Base-by-base conservation (phyloP, 192 early-diverging fungal species). In the Entomortierella beljakovae region DNA sequence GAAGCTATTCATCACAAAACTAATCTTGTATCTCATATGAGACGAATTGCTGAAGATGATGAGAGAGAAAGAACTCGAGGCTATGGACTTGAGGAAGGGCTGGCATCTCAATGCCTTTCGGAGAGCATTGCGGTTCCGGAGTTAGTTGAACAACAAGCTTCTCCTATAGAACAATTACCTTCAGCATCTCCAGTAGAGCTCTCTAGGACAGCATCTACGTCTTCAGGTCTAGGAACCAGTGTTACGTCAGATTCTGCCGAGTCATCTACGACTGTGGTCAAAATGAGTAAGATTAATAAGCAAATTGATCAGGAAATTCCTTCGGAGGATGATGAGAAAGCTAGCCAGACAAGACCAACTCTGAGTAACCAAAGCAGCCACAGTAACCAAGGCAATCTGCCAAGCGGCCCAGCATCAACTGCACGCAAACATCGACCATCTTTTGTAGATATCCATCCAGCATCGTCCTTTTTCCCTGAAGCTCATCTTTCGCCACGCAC, bases 361-460 rank as follows among this genome's bases (percentile, higher is more conserved):
- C 56, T 53, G 31, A 62, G 52, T 59, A 57, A 53, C 25, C 37
- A 63, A 26, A 49, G 42, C 33, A 71, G 42, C 46, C 54, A 65
- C 11, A 35, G 28, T 35, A 60, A 57, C 31, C 51, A 66, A 50
- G 32, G 32, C 61, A 62, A 31, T 38, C 40, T 37, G 43, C 34
- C 22, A 15, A 34, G 13, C 29, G 11, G 33, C 23, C n/a, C 32
- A 3, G 40, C 61, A 6, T 50, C 37, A 1, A 61, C 61, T 20
- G 43, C 61, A 11, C 66, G 75, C 3, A 79, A 79, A 33, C 75
- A 74, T 43, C 70, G 80, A 2, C 71, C 70, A 11, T 70, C 64
- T 3, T 73, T 71, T 70, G 80, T 81, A 18, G 71, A 73, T 25
- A 76, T 70, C 23, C 71, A 76, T 23, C 64, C 82, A 25, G 63